phyloP scores from a whole-genome alignment of 2,329 filamentous ascomycete species.

The Xylaria sp. region DNA sequence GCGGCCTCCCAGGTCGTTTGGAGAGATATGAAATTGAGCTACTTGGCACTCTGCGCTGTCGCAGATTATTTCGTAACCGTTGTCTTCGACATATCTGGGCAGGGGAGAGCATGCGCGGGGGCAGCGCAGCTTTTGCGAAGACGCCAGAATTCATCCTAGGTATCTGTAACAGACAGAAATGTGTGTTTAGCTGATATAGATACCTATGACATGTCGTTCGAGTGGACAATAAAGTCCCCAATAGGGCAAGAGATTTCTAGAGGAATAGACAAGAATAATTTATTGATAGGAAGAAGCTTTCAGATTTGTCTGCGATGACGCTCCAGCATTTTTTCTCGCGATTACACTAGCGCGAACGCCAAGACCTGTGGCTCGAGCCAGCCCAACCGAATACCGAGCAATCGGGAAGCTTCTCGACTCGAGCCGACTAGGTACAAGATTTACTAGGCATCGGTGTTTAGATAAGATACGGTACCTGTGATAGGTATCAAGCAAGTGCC shows the following conservation, averaged over 20 bases:
- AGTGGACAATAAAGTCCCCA: background rate
- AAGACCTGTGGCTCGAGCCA: slow-evolving; percentile 32
- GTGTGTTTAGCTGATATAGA: background rate
- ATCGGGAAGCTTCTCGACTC: slow-evolving; percentile 45
- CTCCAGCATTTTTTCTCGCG: slow-evolving; percentile 47
- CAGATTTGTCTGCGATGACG: slow-evolving; percentile 42
- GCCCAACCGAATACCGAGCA: slow-evolving; percentile 34
- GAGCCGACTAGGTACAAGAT: background rate
- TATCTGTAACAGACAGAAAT: slow-evolving; percentile 20
- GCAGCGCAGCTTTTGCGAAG: slow-evolving; percentile 58
- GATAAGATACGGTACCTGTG: slow-evolving; percentile 28
- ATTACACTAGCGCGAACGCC: slow-evolving; percentile 35
- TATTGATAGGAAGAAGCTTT: slow-evolving; percentile 16
- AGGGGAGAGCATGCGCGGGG: slow-evolving; percentile 58
- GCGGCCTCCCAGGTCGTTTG: slow-evolving; percentile 35
- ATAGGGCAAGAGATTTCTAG: background rate
- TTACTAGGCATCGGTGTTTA: slow-evolving; percentile 31
- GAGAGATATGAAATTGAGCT: slow-evolving; percentile 43
- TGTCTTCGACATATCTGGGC: slow-evolving; percentile 54
- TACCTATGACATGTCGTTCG: slow-evolving; percentile 14
- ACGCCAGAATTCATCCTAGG: slow-evolving; percentile 60
- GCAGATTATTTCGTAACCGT: slow-evolving; percentile 55
- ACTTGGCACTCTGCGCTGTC: slow-evolving; percentile 47
- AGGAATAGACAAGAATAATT: slow-evolving; percentile 10
- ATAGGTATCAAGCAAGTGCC: too few species aligned